Percentiles rank a stretch among this genome's conserved stretches.
Evolutionary conservation across 768 basidiomycete genomes (phyloP).

Genomic region (Scleroderma bovista): DNA sequence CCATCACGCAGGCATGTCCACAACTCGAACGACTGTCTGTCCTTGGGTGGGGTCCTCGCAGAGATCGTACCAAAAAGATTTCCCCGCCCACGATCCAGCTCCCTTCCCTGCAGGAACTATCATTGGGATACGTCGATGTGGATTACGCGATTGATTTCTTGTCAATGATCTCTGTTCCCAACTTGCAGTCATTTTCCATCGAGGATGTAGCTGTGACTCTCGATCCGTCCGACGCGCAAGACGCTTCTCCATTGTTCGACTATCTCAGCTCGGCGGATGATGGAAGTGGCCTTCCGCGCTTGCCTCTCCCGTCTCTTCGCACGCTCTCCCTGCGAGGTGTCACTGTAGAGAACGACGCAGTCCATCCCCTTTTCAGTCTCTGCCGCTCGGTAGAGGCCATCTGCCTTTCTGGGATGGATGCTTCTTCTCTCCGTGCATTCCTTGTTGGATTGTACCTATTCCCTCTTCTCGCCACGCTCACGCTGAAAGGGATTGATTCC

Average conservation of each 20-base stretch:
- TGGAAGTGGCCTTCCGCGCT: neutral
- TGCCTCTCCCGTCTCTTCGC: constrained; percentile 22
- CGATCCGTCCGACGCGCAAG: constrained; percentile 26
- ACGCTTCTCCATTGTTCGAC: constrained; percentile 34
- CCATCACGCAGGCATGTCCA: constrained; percentile 37
- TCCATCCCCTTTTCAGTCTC: constrained; percentile 24
- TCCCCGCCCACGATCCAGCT: constrained; percentile 19
- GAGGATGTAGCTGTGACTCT: constrained; percentile 44
- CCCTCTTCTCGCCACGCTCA: neutral
- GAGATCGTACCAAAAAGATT: constrained; percentile 9
- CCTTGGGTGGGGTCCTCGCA: constrained; percentile 48
- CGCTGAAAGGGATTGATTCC: neutral
- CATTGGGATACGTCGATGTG: constrained; percentile 41
- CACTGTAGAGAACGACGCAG: constrained; percentile 11
- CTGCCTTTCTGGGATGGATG: constrained; percentile 17
- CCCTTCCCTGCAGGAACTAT: constrained; percentile 28
- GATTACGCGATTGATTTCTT: constrained; percentile 35
- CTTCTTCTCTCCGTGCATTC: constrained; percentile 19
- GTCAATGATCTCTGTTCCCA: constrained; percentile 34
- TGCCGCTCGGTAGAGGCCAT: constrained; percentile 23
- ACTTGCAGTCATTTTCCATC: constrained; percentile 32
- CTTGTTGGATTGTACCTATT: neutral
- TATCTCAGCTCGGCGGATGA: constrained; percentile 21
- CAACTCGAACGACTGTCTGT: constrained; percentile 39
- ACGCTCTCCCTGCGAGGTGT: constrained; percentile 30